Conservation (phyloP, 2,329 filamentous ascomycete genomes). For the Capronia epimyces region DNA sequence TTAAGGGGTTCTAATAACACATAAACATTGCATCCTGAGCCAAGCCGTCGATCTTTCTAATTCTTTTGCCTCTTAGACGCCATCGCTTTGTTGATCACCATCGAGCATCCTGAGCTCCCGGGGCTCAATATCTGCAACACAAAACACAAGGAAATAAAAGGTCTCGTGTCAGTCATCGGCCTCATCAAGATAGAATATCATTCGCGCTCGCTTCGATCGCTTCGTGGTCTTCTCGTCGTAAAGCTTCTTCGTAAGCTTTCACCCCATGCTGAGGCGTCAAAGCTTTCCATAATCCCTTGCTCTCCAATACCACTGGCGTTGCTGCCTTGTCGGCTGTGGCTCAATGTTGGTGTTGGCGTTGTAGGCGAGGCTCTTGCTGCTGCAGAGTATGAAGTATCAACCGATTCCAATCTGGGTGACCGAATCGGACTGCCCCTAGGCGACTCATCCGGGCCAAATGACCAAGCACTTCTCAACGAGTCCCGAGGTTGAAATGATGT, state of each 20-base stretch:
- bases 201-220: constrained; percentile 4
- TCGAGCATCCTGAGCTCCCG: no score
- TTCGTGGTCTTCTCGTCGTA: constrained; percentile 52
- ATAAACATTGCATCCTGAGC: no score
- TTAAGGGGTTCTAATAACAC: no score
- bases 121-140: not conserved
- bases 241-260: constrained; percentile 87
- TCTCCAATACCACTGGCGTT: constrained; percentile 56
- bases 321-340: constrained; percentile 58
- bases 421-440: constrained; percentile 25
- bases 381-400: constrained; percentile 34
- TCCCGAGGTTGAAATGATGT: constrained; percentile 25
- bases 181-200: no score
- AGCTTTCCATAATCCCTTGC: constrained; percentile 72
- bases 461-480: constrained; percentile 24
- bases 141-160: not conserved
- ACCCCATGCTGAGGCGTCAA: constrained; percentile 88
- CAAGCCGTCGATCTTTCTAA: no score
- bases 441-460: constrained; percentile 26
- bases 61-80: no score
- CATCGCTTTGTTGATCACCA: no score
- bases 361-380: constrained; percentile 31
- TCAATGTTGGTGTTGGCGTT: constrained; percentile 29
- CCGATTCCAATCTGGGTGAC: constrained; percentile 21
- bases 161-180: not conserved